Base-by-base conservation (phyloP, 2,329 filamentous ascomycete genomes). In the Neonectria coccinea region DNA sequence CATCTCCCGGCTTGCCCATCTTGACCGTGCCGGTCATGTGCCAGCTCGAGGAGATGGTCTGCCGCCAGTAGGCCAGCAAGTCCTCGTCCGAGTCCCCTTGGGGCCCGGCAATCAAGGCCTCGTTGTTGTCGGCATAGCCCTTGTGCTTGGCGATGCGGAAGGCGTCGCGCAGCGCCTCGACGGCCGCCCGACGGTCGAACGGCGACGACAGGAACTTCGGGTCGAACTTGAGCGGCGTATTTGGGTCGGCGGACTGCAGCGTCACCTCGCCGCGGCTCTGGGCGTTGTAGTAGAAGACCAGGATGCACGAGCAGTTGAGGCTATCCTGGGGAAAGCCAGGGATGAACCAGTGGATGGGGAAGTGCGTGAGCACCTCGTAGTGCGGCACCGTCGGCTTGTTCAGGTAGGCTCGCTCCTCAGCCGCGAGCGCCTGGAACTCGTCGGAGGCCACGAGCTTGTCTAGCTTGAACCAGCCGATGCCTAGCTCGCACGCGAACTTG, bases 21-120 rank as follows among this genome's bases (percentile, higher is more conserved):
- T 83, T 84, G 7, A 80, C 81, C 0, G 87, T 90, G 0, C 85
- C 84, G 1, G 80, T 85, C 83, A 83, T 88, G 73, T 85, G 86
- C 84, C 82, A 88, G 60, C 78, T 85, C 2, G 81, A 85, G 31
- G 74, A 78, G 18, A 80, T 76, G 25, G 75, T 82, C 29, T 81
- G 74, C 56, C 75, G 77, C 81, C 81, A 87, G 68, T 81, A 78
- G 2, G 68, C 75, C 9, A 82, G 72, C 12, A 90, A 77, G 62
- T 89, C 86, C 55, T 86, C 85, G 29, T 89, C 86, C 0, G 80
- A 81, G 0, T 82, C 80, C 12, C 81, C 81, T 14, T 78, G 70
- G 0, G 87, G 85, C 1, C 75, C 82, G 1, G 78, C 73, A 20
- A 86, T 67, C 50, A 78, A 75, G 1, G 71, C 73, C 0, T 84